Evolutionary conservation across 2,329 filamentous ascomycete species (phyloP).

Genomic region (Claviceps sp.): DNA sequence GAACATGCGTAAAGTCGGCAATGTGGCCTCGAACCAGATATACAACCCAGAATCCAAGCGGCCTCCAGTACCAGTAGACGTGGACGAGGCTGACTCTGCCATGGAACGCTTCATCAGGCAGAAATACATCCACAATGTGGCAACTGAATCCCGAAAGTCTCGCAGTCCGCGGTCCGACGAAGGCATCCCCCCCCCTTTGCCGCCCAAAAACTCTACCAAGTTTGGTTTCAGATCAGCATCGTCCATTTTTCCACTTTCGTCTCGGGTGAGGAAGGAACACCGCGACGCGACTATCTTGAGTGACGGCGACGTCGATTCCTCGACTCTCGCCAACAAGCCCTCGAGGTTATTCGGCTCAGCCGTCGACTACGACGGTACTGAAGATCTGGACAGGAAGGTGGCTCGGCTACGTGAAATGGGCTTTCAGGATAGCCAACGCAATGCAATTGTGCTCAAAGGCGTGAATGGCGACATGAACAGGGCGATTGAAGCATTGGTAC

Average conservation of each 20-base stretch:
- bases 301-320: slow-evolving; percentile 15
- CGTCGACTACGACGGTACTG: slow-evolving; percentile 37
- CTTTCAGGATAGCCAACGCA: slow-evolving; percentile 71
- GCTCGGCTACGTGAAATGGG: slow-evolving; percentile 76
- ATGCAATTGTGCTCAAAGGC: slow-evolving; percentile 67
- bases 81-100: slow-evolving; percentile 81
- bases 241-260: slow-evolving; percentile 53
- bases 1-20: slow-evolving; percentile 93
- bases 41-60: slow-evolving; percentile 80
- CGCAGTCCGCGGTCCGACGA: slow-evolving; percentile 42
- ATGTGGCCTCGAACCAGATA: slow-evolving; percentile 68
- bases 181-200: slow-evolving; percentile 43
- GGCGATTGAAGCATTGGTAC: slow-evolving; percentile 71
- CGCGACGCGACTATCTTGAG: slow-evolving; percentile 16
- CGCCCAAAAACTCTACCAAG: slow-evolving; percentile 52
- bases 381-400: slow-evolving; percentile 65
- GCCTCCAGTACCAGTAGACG: slow-evolving; percentile 75
- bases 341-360: slow-evolving; percentile 58
- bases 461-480: slow-evolving; percentile 75
- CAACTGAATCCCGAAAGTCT: slow-evolving; percentile 24
- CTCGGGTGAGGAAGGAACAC: slow-evolving; percentile 43
- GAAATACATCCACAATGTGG: slow-evolving; percentile 63
- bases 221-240: slow-evolving; percentile 45
- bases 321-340: slow-evolving; percentile 44
- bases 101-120: slow-evolving; percentile 93